Percentiles rank a stretch among this genome's conserved stretches.
These are phyloP conservation scores for Middelhovenomyces tepae DNA, from an alignment of 805 yeast genomes.

Conservation along the genomic window DNA sequence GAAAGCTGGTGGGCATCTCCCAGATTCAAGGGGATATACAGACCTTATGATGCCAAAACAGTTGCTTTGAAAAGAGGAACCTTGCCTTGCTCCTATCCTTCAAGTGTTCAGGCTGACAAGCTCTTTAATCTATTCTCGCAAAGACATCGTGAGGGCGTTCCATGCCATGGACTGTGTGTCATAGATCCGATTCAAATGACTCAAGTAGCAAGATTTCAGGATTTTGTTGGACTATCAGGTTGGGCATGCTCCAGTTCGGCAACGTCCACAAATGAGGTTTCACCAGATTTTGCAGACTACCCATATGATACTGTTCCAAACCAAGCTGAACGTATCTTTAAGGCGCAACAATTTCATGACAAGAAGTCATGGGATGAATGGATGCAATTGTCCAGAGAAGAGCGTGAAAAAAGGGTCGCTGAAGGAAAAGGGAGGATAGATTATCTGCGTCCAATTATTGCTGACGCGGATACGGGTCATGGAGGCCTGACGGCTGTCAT, in stretches of 20 bases:
- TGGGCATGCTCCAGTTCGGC: conserved; percentile 47
- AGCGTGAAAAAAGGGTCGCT: conserved; percentile 19
- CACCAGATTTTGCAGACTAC: conserved; percentile 55
- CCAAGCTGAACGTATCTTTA: conserved; percentile 45
- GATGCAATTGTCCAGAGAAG: conserved; percentile 20
- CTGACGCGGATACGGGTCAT: conserved; percentile 55
- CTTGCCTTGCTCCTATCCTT: conserved; percentile 28
- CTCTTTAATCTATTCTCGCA: conserved; percentile 35
- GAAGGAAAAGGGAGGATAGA: conserved; percentile 26
- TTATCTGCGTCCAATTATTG: conserved; percentile 47
- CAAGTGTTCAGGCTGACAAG: conserved; percentile 42
- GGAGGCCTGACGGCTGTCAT: conserved; percentile 49
- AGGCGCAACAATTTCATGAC: conserved; percentile 47
- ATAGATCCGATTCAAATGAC: conserved; percentile 51
- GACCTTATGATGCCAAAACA: conserved; percentile 41
- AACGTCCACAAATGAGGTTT: conserved; percentile 48
- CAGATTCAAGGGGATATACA: conserved; percentile 34
- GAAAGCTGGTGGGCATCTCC: conserved; percentile 38
- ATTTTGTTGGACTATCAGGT: conserved; percentile 44
- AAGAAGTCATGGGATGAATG: conserved; percentile 34
- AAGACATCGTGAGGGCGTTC: conserved; percentile 32
- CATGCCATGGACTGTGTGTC: conserved; percentile 46
- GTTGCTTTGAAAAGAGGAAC: conserved; percentile 44
- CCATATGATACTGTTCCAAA: conserved; percentile 56
- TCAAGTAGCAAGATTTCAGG: conserved; percentile 41